Conservation (phyloP, 2,329 filamentous ascomycete species). For the Microcyclospora tardicrescens region DNA sequence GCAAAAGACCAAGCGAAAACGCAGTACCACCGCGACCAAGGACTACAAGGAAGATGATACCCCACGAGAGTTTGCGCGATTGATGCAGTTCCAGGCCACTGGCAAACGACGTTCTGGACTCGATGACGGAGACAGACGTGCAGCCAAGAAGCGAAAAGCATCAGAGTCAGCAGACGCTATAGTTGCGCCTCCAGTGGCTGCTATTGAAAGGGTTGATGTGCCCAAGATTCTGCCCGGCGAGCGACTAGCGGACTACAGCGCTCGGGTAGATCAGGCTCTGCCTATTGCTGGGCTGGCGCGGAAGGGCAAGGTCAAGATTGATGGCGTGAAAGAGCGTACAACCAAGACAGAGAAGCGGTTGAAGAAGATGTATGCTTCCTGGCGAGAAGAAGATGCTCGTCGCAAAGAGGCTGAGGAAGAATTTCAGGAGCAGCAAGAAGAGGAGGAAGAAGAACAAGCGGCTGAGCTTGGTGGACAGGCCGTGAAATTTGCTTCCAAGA, state of each 20-base stretch:
- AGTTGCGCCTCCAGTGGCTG: constrained; percentile 1
- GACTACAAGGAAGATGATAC: constrained; percentile 58
- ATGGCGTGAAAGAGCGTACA: constrained; percentile 52
- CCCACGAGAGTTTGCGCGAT: constrained; percentile 70
- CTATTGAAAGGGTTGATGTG: constrained; percentile 20
- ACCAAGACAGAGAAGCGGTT: constrained; percentile 80
- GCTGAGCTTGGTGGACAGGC: constrained; percentile 52
- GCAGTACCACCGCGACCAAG: constrained; percentile 23
- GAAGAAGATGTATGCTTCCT: constrained; percentile 44
- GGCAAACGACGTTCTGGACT: constrained; percentile 51
- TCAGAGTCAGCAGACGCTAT: constrained; percentile 3
- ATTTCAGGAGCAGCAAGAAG: constrained; percentile 51
- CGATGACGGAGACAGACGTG: constrained; percentile 50
- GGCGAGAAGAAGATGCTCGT: constrained; percentile 68
- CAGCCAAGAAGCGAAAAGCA: constrained; percentile 34
- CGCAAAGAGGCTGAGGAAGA: constrained; percentile 63
- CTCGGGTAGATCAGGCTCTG: constrained; percentile 71
- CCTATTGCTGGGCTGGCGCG: constrained; percentile 56
- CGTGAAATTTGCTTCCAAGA: constrained; percentile 39
- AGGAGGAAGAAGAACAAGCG: constrained; percentile 49
- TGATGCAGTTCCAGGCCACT: constrained; percentile 58
- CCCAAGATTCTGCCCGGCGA: constrained; percentile 75
- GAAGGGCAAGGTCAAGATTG: constrained; percentile 49
- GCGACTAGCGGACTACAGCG: constrained; percentile 64
- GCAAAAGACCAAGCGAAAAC: constrained; percentile 17